phyloP scores from a whole-genome alignment of 805 yeast genomes.

The Starmera pachycereana region DNA sequence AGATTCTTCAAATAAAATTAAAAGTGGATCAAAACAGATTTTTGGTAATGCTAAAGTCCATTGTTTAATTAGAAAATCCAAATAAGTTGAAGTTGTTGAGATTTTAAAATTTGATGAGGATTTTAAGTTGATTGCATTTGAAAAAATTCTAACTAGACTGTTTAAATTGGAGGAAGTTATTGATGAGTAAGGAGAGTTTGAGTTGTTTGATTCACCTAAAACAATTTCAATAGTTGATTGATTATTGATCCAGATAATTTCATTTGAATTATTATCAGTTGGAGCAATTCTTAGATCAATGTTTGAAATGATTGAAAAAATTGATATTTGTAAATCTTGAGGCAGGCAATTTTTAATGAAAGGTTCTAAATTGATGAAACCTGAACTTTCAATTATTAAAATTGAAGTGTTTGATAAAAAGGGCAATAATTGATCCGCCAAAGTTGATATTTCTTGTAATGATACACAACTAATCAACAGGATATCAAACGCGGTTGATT shows the following conservation, averaged over 20 bases:
- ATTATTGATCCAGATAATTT: slow-evolving; percentile 16
- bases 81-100: slow-evolving; percentile 26
- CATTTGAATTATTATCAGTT: slow-evolving; percentile 6
- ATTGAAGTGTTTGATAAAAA: slow-evolving; percentile 35
- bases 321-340: slow-evolving; percentile 8
- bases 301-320: slow-evolving; percentile 13
- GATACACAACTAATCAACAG: slow-evolving; percentile 38
- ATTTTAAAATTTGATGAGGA: slow-evolving; percentile 37
- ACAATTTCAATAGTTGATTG: slow-evolving; percentile 23
- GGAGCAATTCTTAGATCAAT: slow-evolving; percentile 12
- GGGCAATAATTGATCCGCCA: slow-evolving; percentile 27
- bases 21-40: slow-evolving; percentile 67
- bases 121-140: slow-evolving; percentile 15
- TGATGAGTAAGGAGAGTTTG: slow-evolving; percentile 28
- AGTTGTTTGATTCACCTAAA: slow-evolving; percentile 29
- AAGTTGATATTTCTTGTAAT: slow-evolving; percentile 38
- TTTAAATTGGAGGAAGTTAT: slow-evolving; percentile 24
- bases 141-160: slow-evolving; percentile 24
- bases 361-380: slow-evolving; percentile 64
- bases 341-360: slow-evolving; percentile 57
- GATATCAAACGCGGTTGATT: slow-evolving; percentile 26
- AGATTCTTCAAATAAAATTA: slow-evolving; percentile 64
- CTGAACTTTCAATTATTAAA: slow-evolving; percentile 58
- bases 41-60: slow-evolving; percentile 81
- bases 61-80: slow-evolving; percentile 60